Base-by-base conservation (phyloP, 441 rosid genomes). In the Oxalis stricta region DNA sequence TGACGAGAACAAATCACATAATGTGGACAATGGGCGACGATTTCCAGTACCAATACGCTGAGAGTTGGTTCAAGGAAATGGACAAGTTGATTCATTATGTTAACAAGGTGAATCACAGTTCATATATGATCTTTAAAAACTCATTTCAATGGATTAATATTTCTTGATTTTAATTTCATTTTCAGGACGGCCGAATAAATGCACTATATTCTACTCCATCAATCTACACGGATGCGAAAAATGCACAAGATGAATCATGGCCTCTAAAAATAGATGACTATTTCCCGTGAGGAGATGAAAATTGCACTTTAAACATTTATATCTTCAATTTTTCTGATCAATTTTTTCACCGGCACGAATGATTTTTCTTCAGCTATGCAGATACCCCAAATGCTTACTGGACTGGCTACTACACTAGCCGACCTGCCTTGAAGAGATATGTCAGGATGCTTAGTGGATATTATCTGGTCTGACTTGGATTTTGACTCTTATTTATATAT, bases 1-100 rank as follows among this genome's bases (percentile, higher is more conserved):
- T 82, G 26, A 82, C 93, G 48, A 73, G 69, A 21, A 71, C 82
- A 24, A 76, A 82, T 65, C 93, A 82, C 28, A 44, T 82, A 23
- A 82, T 82, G 93, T 82, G 84, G 81, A 82, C 84, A 1, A 82
- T 78, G 93, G 87, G 93, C 33, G 73, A 82, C 18, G 87, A 82
- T 64, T 76, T 79, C 67, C 53, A 72, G 60, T 82, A 79, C 56
- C 88, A 79, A 35, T 82, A 72, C 38, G 88, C 94, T 10, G 63
- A 51, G 20, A 53, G 82, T 39, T 82, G 88, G 88, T 82, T 56
- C 55, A 54, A 55, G 46, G 68, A 74, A 36, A 72, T 82, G 85
- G 94, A 82, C 71, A 82, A 79, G 60, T 65, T 82, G 19, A 82
- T 82, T 53, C 79, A 82, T 41, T 79, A 82, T 28, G 84, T 79